phyloP scores from a whole-genome alignment of 176 grass and related monocot genomes.

The Aechmea fasciata region DNA sequence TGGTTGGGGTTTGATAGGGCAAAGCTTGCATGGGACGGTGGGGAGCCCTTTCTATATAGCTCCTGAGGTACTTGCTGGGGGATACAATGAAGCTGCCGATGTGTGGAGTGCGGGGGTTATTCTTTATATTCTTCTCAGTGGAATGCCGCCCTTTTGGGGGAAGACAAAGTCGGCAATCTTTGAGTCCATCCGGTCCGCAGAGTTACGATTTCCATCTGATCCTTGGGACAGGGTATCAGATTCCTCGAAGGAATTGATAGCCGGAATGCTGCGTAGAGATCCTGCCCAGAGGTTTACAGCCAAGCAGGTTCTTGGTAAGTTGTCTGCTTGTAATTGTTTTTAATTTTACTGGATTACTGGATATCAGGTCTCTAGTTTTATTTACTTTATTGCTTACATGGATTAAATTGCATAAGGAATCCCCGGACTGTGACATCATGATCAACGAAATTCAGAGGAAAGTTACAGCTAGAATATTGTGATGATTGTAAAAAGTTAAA shows the following conservation, averaged over 20 bases:
- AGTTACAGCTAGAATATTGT: no score
- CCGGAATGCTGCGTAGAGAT: conserved; percentile 61
- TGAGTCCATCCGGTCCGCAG: conserved; percentile 63
- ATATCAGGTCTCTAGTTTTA: no score
- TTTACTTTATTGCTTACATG: no score
- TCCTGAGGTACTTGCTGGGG: conserved; percentile 78
- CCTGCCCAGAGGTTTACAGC: conserved; percentile 49
- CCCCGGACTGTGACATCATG: no score
- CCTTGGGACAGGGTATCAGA: conserved; percentile 69
- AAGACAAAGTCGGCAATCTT: conserved; percentile 90
- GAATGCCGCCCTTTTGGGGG: conserved; percentile 85
- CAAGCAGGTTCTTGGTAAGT: conserved; percentile 69
- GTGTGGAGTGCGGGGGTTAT: conserved; percentile 87
- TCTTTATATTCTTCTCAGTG: conserved; percentile 93
- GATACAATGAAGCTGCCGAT: conserved; percentile 84
- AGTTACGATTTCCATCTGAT: conserved; percentile 71
- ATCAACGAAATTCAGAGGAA: no score
- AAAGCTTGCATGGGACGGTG: conserved; percentile 76
- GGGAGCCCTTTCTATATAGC: conserved; percentile 96
- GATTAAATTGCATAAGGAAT: no score
- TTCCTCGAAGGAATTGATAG: conserved; percentile 68
- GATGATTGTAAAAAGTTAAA: no score
- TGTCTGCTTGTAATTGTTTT: not conserved
- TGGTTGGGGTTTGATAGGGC: conserved; percentile 41
- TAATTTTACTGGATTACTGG: not conserved